phyloP scores from a whole-genome alignment of 441 rosid genomes.

The Corymbia calophylla region DNA sequence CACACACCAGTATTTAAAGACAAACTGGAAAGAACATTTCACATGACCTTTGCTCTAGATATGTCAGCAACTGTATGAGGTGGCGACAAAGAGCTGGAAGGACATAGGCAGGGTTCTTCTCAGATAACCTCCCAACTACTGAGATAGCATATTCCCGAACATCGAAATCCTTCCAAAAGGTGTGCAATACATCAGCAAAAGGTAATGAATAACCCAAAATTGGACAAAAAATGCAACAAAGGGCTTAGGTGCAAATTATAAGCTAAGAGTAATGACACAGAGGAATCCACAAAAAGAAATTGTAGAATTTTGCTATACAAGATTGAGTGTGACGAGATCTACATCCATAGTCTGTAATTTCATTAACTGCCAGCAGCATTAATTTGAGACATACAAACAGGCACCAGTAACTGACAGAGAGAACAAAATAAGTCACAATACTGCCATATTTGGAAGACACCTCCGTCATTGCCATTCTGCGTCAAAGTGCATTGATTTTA shows the following conservation, averaged over 20 bases:
- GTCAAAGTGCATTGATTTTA: neutral
- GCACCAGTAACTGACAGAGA: neutral
- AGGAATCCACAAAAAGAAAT: neutral
- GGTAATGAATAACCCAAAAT: neutral
- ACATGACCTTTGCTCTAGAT: constrained; percentile 91
- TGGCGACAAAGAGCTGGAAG: constrained; percentile 99
- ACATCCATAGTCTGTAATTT: neutral
- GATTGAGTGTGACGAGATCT: neutral
- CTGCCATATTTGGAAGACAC: neutral
- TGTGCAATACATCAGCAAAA: neutral
- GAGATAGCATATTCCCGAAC: constrained; percentile 98
- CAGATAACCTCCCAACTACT: constrained; percentile 96
- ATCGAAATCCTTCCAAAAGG: constrained; percentile 70
- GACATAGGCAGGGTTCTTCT: constrained; percentile 99
- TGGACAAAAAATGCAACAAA: neutral
- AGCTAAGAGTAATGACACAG: neutral
- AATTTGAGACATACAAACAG: neutral
- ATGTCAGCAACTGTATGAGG: constrained; percentile 94
- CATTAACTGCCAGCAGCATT: neutral
- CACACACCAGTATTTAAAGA: neutral
- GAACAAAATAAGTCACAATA: neutral
- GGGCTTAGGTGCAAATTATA: neutral
- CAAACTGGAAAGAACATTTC: neutral
- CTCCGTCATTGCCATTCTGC: neutral
- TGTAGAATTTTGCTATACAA: neutral